These are phyloP conservation scores for Cinchona pubescens DNA, from an alignment of 257 asterid genomes.

Conservation along the genomic window DNA sequence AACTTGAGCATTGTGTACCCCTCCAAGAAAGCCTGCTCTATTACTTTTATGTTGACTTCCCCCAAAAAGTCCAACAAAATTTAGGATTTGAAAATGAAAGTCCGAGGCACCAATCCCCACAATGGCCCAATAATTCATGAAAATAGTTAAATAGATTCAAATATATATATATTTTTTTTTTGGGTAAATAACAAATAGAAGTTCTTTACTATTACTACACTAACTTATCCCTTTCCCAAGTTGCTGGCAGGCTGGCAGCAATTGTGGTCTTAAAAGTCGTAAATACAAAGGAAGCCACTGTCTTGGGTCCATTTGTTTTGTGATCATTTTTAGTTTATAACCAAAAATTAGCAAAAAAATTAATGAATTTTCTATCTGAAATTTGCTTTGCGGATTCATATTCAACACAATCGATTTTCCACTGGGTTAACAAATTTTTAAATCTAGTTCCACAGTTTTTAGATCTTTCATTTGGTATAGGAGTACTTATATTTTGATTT, in stretches of 20 bases:
- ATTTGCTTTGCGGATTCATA: too few relatives aligned
- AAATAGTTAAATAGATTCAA: too few relatives aligned
- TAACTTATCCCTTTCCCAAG: background rate
- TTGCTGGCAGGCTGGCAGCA: too few relatives aligned
- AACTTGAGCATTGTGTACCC: background rate
- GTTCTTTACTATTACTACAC: background rate
- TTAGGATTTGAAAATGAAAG: background rate
- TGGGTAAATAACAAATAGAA: background rate
- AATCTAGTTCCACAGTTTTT: too few relatives aligned
- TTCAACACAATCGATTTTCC: too few relatives aligned
- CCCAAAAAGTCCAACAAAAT: background rate
- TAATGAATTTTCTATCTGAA: too few relatives aligned
- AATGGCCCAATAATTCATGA: background rate
- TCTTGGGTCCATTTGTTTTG: background rate
- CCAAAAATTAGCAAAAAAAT: too few relatives aligned
- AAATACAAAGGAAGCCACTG: background rate
- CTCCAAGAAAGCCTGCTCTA: background rate
- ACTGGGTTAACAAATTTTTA: too few relatives aligned
- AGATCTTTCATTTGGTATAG: too few relatives aligned
- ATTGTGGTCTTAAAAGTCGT: conserved; percentile 3
- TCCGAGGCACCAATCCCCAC: background rate
- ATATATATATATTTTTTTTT: background rate
- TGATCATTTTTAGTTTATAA: too few relatives aligned
- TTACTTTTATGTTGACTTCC: conserved; percentile 7
- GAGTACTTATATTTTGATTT: too few relatives aligned